These are phyloP conservation scores for Boletus sp. DNA, from an alignment of 768 basidiomycete species.

Conservation along the genomic window DNA sequence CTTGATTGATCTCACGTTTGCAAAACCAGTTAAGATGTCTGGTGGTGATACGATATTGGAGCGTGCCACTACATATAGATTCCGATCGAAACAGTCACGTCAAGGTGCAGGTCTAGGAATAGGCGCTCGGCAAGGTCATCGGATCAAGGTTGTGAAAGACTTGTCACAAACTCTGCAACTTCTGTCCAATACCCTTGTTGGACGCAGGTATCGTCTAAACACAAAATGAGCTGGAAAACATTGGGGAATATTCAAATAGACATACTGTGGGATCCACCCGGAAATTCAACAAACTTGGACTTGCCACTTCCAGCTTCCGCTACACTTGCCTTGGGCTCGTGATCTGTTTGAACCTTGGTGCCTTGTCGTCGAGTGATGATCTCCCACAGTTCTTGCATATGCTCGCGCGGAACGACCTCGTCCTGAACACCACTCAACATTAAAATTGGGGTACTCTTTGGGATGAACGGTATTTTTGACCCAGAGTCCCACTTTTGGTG, in stretches of 20 bases:
- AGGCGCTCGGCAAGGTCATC: not conserved
- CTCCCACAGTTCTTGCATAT: constrained; percentile 67
- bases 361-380: constrained; percentile 51
- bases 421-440: constrained; percentile 72
- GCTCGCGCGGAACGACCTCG: constrained; percentile 50
- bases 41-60: not conserved
- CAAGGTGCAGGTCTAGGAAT: not conserved
- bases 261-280: constrained; percentile 54
- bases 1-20: not conserved
- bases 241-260: not conserved
- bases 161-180: constrained; percentile 47
- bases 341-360: constrained; percentile 12
- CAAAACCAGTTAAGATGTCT: not conserved
- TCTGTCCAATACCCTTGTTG: constrained; percentile 54
- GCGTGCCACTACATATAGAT: not conserved
- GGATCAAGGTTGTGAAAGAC: constrained; percentile 14
- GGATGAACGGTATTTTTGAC: constrained; percentile 59
- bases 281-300: constrained; percentile 55
- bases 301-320: constrained; percentile 49
- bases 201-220: constrained; percentile 51
- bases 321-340: constrained; percentile 32
- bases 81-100: not conserved
- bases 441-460: constrained; percentile 65
- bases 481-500: constrained; percentile 88
- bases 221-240: not conserved